Conservation (phyloP, 805 yeast species). For the Kuraishia hungarica region DNA sequence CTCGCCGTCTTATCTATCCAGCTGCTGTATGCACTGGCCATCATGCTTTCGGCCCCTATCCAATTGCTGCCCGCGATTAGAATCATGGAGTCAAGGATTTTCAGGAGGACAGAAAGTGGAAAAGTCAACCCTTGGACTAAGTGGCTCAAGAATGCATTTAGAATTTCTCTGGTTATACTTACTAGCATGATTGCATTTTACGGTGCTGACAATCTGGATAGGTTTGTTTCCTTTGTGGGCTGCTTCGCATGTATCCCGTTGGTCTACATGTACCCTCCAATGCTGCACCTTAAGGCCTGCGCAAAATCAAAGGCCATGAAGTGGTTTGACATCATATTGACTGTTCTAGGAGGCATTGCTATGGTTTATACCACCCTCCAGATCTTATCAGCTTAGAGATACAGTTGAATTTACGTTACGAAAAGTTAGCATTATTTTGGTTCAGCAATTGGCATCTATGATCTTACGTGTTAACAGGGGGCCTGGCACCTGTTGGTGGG, state of each 20-base stretch:
- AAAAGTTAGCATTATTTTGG: not conserved
- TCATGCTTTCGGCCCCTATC: slow-evolving; percentile 70
- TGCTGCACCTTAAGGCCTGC: slow-evolving; percentile 55
- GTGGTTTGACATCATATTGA: slow-evolving; percentile 37
- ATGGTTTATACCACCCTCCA: slow-evolving; percentile 64
- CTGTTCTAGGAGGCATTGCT: slow-evolving; percentile 48
- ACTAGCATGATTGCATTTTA: slow-evolving; percentile 53
- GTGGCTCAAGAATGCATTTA: slow-evolving; percentile 58
- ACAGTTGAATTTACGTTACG: not conserved
- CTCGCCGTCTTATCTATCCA: slow-evolving; percentile 56
- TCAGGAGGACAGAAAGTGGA: slow-evolving; percentile 44
- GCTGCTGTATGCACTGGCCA: slow-evolving; percentile 65
- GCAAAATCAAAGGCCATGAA: slow-evolving; percentile 30
- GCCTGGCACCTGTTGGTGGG: not conserved
- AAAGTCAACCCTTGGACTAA: slow-evolving; percentile 42
- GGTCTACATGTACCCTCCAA: slow-evolving; percentile 81
- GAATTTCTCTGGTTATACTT: slow-evolving; percentile 42
- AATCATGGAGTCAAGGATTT: slow-evolving; percentile 56
- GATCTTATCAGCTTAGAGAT: slow-evolving; percentile 25
- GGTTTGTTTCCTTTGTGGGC: slow-evolving; percentile 73
- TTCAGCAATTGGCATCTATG: not conserved
- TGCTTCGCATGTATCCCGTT: slow-evolving; percentile 81
- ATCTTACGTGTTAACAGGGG: no score
- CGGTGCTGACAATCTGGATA: slow-evolving; percentile 64
- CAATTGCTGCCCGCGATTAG: slow-evolving; percentile 76